phyloP scores from a whole-genome alignment of 140 eudicot genomes.

The Anethum foeniculum region DNA sequence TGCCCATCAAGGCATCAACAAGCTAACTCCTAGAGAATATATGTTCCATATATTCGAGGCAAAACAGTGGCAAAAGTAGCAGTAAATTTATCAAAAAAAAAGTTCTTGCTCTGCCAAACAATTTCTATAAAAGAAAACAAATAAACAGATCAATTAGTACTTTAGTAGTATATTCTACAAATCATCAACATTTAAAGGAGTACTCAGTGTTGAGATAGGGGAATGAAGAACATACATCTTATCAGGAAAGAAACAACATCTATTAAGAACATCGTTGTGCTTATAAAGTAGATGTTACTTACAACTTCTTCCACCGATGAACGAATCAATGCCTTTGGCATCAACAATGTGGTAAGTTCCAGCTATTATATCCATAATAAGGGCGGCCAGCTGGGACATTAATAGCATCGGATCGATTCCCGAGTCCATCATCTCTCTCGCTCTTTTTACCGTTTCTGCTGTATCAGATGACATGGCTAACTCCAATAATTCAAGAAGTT shows the following conservation, averaged over 20 bases:
- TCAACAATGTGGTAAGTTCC: conserved; percentile 69
- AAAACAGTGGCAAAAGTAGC: neutral
- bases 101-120: neutral
- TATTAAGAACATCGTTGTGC: neutral
- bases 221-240: neutral
- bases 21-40: neutral
- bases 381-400: conserved; percentile 77
- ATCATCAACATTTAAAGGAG: neutral
- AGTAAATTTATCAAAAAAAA: neutral
- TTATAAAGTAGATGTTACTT: conserved; percentile 30
- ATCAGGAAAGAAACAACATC: neutral
- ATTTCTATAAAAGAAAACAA: neutral
- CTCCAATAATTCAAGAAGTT: conserved; percentile 72
- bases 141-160: neutral
- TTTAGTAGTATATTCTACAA: neutral
- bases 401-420: conserved; percentile 84
- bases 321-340: conserved; percentile 36
- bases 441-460: conserved; percentile 81
- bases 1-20: neutral
- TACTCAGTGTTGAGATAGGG: neutral
- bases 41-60: neutral
- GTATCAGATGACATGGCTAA: conserved; percentile 86
- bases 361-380: conserved; percentile 83
- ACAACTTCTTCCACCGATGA: conserved; percentile 75
- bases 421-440: conserved; percentile 77